Base-by-base conservation (phyloP, 371 early-diverging fungal species). In the Rhizomucor pusillus region DNA sequence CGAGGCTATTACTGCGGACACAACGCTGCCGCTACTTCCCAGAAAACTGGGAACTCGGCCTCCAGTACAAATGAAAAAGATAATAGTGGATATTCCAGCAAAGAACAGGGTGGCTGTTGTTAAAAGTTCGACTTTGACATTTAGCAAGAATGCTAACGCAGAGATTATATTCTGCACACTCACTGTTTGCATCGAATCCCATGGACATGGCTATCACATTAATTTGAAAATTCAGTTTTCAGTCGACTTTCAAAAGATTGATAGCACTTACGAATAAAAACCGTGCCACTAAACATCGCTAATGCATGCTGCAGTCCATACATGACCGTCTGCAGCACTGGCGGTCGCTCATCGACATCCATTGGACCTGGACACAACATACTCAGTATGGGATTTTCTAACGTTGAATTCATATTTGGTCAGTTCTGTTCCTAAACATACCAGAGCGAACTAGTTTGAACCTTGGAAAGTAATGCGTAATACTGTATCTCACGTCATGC, bases 251-350 rank as follows among this genome's bases (percentile, higher is more conserved):
- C 25, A n/a, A 14, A 33, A 16, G 7, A 41, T 12, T 44, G 12
- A 18, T 9, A 9, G 24, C 6, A 47, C 56, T 20, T 53, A 57
- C 57, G 58, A 43, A 58, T 70, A 36, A 82, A 56, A 0, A 84
- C 72, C 7, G 84, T 84, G 12, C 73, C 78, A 19, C 84, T 83
- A 66, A 81, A 79, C 84, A 82, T 81, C 18, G 84, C 77, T 35
- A 82, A 50, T 11, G 77, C 71, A 68, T 82, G 81, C 47, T 84
- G 84, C 20, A 76, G 36, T 23, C 78, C 81, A 64, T 80, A 65
- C 20, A 80, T 57, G 11, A 80, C 35, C 22, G 71, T 58, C 19
- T 74, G 72, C 11, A 54, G 36, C 0, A 60, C 50, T 24, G 71
- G 56, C 18, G 79, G 77, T 52, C 83, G 65, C 60, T 82, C 81